A percentile compares a stretch with the other conserved stretches of the same genome.
These are phyloP conservation scores for Manihot esculenta DNA, from an alignment of 441 rosid species.

Conservation along the genomic window DNA sequence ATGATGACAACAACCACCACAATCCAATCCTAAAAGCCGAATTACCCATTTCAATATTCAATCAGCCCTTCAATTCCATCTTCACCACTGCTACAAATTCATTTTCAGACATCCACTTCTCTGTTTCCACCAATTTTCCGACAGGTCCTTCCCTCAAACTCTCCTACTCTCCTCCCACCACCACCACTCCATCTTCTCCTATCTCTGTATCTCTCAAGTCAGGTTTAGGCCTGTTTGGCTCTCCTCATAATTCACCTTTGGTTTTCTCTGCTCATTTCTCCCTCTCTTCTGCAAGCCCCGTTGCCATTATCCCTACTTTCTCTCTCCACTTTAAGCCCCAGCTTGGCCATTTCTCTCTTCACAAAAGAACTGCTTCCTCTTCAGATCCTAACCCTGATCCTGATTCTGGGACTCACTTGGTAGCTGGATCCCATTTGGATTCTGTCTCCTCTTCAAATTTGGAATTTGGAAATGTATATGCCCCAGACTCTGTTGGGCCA, in stretches of 20 bases:
- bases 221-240: constrained; percentile 58
- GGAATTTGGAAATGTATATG: constrained; percentile 30
- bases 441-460: constrained; percentile 29
- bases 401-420: constrained; percentile 15
- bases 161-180: constrained; percentile 32
- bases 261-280: constrained; percentile 47
- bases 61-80: constrained; percentile 47
- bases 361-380: constrained; percentile 30
- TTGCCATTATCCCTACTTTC: constrained; percentile 38
- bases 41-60: constrained; percentile 51
- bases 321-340: constrained; percentile 60
- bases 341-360: constrained; percentile 49
- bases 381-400: constrained; percentile 29
- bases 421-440: constrained; percentile 13
- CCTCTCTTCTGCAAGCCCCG: constrained; percentile 31
- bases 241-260: constrained; percentile 53
- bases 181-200: constrained; percentile 26
- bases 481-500: constrained; percentile 23
- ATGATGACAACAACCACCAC: background rate
- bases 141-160: constrained; percentile 58
- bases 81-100: constrained; percentile 35
- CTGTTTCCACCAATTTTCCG: constrained; percentile 51
- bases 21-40: constrained; percentile 44
- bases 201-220: constrained; percentile 52
- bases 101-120: constrained; percentile 36